Evolutionary conservation across 192 early-diverging fungal genomes (phyloP), one percentile per base, ranked within the genome.

Genomic region (Fimicolochytrium jonesii): DNA sequence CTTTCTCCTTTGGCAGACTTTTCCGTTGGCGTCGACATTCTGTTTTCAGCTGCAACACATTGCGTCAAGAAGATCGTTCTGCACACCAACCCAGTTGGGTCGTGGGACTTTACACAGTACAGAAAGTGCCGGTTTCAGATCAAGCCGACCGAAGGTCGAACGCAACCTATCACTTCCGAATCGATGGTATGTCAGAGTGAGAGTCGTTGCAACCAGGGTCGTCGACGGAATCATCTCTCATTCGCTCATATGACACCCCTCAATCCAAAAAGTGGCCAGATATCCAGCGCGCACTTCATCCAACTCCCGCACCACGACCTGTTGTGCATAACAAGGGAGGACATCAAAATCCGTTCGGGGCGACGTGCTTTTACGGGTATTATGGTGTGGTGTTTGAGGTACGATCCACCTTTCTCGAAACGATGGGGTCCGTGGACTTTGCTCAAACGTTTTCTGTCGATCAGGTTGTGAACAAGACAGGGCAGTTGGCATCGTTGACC

Each of bases 51-150:
- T 10, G 52, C 60, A 6, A 70, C 66, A 4, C 89, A 91, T 59
- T 69, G 77, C 13, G 79, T 87, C 64, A 84, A 83, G 57, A 91
- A 91, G 67, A 76, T 91, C 42, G 65, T 87, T 1, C 61, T 89
- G 42, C 87, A 91, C 70, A 79, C 81, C 2, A 91, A 91, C 64
- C 63, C 82, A 2, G 79, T 82, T 25, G 85, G 87, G 0, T 86
- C 86, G 59, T 84, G 78, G 71, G 84, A 87, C 43, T 87, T 91
- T 46, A 79, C 79, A 45, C 77, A 79, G 72, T 90, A 78, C 37
- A n/a, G 15, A 7, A 59, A 65, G 56, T 67, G 68, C 49, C 36
- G 37, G 22, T 68, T 50, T 30, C 23, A 34, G 34, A 45, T 69
- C 56, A 35, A 69, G 3, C 22, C 39, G 66, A 22, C 10, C 53